phyloP scores from a whole-genome alignment of 495 filamentous ascomycete genomes.

The Talaromyces liani region DNA sequence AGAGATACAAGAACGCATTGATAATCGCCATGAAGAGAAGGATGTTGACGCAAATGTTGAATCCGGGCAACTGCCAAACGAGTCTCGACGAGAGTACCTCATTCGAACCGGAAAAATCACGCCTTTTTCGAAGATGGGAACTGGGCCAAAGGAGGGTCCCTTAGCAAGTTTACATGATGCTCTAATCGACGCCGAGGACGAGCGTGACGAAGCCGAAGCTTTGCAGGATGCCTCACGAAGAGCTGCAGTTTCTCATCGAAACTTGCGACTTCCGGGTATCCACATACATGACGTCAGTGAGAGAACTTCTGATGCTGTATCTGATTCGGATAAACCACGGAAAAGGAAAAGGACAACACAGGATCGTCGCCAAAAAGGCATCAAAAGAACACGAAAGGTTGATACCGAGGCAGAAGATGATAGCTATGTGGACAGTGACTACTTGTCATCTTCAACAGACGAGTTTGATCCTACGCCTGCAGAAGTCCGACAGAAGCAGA shows the following conservation, averaged over 20 bases:
- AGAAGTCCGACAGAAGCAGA: slow-evolving; percentile 33
- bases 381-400: background rate
- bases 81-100: slow-evolving; percentile 80
- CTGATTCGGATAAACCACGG: slow-evolving; percentile 15
- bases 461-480: slow-evolving; percentile 30
- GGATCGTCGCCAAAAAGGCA: slow-evolving; percentile 3
- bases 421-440: slow-evolving; percentile 11
- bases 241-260: slow-evolving; percentile 64
- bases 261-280: slow-evolving; percentile 76
- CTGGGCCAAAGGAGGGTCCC: slow-evolving; percentile 41
- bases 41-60: slow-evolving; percentile 32
- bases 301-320: slow-evolving; percentile 13
- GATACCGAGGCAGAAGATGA: slow-evolving; percentile 5
- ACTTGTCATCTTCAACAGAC: slow-evolving; percentile 28
- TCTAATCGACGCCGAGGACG: slow-evolving; percentile 68
- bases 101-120: slow-evolving; percentile 97
- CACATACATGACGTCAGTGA: slow-evolving; percentile 41
- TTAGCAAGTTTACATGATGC: slow-evolving; percentile 61
- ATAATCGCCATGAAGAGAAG: slow-evolving; percentile 53
- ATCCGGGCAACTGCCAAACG: slow-evolving; percentile 59
- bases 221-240: slow-evolving; percentile 34
- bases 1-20: slow-evolving; percentile 74
- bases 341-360: slow-evolving; percentile 36
- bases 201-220: slow-evolving; percentile 49
- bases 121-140: slow-evolving; percentile 71